Percentiles rank a stretch among this genome's conserved stretches.
These are phyloP conservation scores for Neoascochyta sp. DNA, from an alignment of 2,329 filamentous ascomycete species.

Conservation along the genomic window DNA sequence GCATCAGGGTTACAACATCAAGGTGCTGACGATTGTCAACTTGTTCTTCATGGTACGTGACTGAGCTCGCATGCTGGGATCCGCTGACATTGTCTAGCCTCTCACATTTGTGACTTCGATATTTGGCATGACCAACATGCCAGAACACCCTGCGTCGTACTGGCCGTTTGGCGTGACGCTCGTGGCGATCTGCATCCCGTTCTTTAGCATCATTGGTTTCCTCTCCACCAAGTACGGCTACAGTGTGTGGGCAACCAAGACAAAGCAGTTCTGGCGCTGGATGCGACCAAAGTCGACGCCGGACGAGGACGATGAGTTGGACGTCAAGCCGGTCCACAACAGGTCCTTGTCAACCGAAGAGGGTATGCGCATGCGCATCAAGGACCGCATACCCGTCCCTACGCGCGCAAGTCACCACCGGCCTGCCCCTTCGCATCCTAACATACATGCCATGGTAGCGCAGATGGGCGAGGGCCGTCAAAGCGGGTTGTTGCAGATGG, in stretches of 20 bases:
- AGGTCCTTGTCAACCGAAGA: conserved; percentile 28
- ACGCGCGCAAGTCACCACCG: conserved; percentile 8
- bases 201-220: conserved; percentile 46
- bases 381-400: conserved; percentile 3
- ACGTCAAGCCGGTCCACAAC: conserved; percentile 11
- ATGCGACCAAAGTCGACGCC: conserved; percentile 14
- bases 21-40: conserved; percentile 55
- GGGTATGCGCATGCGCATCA: conserved; percentile 24
- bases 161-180: conserved; percentile 43
- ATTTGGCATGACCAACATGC: conserved; percentile 52
- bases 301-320: conserved; percentile 7
- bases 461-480: conserved; percentile 26
- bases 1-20: conserved; percentile 60
- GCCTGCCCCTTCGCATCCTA: conserved; percentile 20
- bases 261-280: conserved; percentile 27
- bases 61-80: too few relatives aligned
- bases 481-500: conserved; percentile 23
- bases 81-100: too few relatives aligned
- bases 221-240: conserved; percentile 43
- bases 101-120: conserved; percentile 60
- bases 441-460: conserved; percentile 30
- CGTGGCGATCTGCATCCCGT: conserved; percentile 43
- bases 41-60: conserved; percentile 52
- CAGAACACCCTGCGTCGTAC: conserved; percentile 31
- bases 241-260: conserved; percentile 35